phyloP scores from a whole-genome alignment of 768 basidiomycete species.

The Tylopilus sp. region DNA sequence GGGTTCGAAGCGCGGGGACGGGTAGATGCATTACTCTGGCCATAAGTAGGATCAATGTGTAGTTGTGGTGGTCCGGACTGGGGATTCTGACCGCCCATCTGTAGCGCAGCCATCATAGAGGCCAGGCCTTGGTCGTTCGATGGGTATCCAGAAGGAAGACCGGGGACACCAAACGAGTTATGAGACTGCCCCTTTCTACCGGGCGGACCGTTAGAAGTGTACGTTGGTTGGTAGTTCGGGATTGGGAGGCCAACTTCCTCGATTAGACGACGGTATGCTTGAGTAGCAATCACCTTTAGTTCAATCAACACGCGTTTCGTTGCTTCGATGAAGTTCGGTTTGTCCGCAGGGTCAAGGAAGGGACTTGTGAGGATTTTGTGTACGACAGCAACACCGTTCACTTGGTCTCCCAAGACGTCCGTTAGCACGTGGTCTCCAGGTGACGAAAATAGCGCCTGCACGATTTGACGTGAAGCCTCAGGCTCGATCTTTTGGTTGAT shows the following conservation, averaged over 20 bases:
- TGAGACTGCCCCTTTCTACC: slow-evolving; percentile 56
- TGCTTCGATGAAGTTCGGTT: slow-evolving; percentile 71
- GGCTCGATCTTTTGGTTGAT: slow-evolving; percentile 96
- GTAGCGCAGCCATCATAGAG: slow-evolving; percentile 90
- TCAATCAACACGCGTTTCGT: slow-evolving; percentile 88
- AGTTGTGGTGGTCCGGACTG: slow-evolving; percentile 75
- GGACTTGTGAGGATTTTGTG: slow-evolving; percentile 90
- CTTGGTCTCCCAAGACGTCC: slow-evolving; percentile 93
- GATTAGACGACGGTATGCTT: slow-evolving; percentile 89
- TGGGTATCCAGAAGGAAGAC: slow-evolving; percentile 75
- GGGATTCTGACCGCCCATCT: slow-evolving; percentile 86
- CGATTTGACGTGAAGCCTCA: slow-evolving; percentile 80
- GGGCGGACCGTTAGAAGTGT: slow-evolving; percentile 56
- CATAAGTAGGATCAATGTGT: slow-evolving; percentile 65
- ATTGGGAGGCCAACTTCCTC: slow-evolving; percentile 93
- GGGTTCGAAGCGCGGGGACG: slow-evolving; percentile 46
- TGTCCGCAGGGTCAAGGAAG: slow-evolving; percentile 72
- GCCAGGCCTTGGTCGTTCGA: slow-evolving; percentile 82
- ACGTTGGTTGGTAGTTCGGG: slow-evolving; percentile 81
- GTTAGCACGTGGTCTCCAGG: slow-evolving; percentile 86
- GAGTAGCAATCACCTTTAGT: slow-evolving; percentile 90
- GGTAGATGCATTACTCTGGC: slow-evolving; percentile 39
- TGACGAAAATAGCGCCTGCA: slow-evolving; percentile 89
- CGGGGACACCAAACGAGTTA: slow-evolving; percentile 63
- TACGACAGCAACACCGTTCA: slow-evolving; percentile 90